Evolutionary conservation across 2,329 filamentous ascomycete genomes (phyloP).

Genomic region (Pseudopyrenochaeta lycopersici): DNA sequence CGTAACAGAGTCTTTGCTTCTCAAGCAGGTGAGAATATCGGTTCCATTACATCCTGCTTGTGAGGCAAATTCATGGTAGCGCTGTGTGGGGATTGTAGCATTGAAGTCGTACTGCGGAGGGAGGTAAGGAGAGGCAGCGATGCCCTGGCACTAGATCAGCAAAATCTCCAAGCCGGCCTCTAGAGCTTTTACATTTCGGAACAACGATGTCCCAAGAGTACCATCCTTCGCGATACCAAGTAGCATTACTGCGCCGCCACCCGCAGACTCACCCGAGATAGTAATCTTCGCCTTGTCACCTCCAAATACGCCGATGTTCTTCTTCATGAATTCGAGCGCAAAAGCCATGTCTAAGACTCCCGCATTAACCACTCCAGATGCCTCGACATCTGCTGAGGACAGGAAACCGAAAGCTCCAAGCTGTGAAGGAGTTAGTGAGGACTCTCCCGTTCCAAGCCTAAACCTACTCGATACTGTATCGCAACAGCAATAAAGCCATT

Average conservation of each 20-base stretch:
- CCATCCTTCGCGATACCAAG: conserved; percentile 43
- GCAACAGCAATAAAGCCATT: conserved; percentile 59
- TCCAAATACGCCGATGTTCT: conserved; percentile 51
- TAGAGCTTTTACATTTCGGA: conserved; percentile 39
- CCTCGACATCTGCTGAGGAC: conserved; percentile 46
- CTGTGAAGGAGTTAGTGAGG: conserved; percentile 18
- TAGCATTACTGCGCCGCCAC: conserved; percentile 51
- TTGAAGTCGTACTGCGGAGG: conserved; percentile 63
- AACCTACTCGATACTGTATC: conserved; percentile 59
- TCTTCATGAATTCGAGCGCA: conserved; percentile 60
- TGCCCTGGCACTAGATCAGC: conserved; percentile 10
- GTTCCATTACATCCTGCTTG: conserved; percentile 38
- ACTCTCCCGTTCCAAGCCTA: too few relatives aligned
- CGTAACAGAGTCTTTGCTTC: conserved; percentile 40
- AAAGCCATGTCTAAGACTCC: conserved; percentile 58
- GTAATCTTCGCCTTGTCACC: conserved; percentile 38
- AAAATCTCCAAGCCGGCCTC: too few relatives aligned
- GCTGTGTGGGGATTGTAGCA: conserved; percentile 53
- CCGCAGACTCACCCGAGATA: conserved; percentile 49
- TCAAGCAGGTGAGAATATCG: conserved; percentile 52
- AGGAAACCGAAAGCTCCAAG: conserved; percentile 57
- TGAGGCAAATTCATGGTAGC: conserved; percentile 55
- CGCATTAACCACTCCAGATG: conserved; percentile 50
- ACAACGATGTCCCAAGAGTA: conserved; percentile 39
- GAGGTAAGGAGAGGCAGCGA: conserved; percentile 60